phyloP scores from a whole-genome alignment of 1,284 basidiomycete genomes.

The Malassezia psittaci region DNA sequence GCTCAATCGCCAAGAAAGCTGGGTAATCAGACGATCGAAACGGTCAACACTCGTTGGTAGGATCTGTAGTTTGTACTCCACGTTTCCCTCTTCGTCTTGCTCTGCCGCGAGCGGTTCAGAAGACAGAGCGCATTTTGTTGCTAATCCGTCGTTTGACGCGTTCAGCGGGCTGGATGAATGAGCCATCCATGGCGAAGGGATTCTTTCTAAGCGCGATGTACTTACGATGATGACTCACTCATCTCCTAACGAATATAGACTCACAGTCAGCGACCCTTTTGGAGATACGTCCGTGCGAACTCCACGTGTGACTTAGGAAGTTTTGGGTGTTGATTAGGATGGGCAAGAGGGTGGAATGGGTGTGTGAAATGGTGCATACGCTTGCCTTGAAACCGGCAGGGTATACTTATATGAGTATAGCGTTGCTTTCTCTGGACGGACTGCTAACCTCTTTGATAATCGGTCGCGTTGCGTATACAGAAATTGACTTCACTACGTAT shows the following conservation, averaged over 20 bases:
- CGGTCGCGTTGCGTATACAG: constrained; percentile 54
- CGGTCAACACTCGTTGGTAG: constrained; percentile 35
- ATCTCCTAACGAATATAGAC: too few species aligned
- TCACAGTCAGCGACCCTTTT: too few species aligned
- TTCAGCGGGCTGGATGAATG: not conserved
- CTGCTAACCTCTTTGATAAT: constrained; percentile 8
- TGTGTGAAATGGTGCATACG: not conserved
- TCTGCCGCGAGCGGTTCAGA: constrained; percentile 27
- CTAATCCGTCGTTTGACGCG: too few species aligned
- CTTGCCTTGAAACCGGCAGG: not conserved
- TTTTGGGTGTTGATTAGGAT: too few species aligned
- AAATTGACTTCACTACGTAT: constrained; percentile 94
- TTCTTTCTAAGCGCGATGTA: not conserved
- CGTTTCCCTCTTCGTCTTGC: constrained; percentile 40
- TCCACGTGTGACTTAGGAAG: too few species aligned
- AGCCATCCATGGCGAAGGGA: not conserved
- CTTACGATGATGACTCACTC: too few species aligned
- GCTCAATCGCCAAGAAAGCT: constrained; percentile 45
- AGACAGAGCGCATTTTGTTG: too few species aligned
- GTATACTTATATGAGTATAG: not conserved
- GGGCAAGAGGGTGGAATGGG: not conserved
- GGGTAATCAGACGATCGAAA: constrained; percentile 43
- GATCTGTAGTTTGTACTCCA: constrained; percentile 47
- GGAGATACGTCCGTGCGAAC: too few species aligned
- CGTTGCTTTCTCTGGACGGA: not conserved